phyloP scores from a whole-genome alignment of 139 green algal genomes.

The Pseudopediastrum boryanum region DNA sequence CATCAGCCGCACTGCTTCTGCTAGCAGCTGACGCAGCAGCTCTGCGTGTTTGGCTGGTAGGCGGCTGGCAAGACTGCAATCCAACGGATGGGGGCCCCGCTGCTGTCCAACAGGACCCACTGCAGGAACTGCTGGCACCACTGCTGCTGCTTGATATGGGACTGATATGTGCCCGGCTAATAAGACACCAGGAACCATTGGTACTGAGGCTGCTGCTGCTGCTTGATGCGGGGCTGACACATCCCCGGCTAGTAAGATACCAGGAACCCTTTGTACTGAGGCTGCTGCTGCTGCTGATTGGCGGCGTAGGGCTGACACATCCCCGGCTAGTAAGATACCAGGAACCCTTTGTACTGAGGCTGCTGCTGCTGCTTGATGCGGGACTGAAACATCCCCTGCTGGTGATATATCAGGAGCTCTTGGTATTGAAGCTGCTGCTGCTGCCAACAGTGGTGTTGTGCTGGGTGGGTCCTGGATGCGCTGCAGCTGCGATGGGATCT shows the following conservation, averaged over 20 bases:
- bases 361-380: neutral
- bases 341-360: neutral
- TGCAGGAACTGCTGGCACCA: slow-evolving; percentile 82
- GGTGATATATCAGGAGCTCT: too few species aligned
- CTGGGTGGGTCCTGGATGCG: too few species aligned
- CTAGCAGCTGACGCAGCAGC: neutral
- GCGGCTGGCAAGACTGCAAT: neutral
- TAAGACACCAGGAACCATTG: neutral
- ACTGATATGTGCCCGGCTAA: neutral
- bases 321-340: neutral
- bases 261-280: too few species aligned
- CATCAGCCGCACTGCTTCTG: slow-evolving; percentile 26
- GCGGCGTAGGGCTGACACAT: neutral
- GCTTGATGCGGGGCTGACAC: too few species aligned
- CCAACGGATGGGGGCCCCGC: too few species aligned
- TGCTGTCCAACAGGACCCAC: slow-evolving; percentile 61
- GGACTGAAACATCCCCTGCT: too few species aligned
- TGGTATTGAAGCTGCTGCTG: neutral
- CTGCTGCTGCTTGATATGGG: neutral
- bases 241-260: too few species aligned
- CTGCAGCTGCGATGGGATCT: too few species aligned
- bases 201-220: neutral
- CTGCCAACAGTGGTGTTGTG: too few species aligned
- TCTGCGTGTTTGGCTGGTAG: neutral
- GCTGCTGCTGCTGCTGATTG: neutral